Evolutionary conservation across 169 alveolate genomes (phyloP), one percentile per base, ranked within the genome.

Genomic region (Cryptosporidium felis): DNA sequence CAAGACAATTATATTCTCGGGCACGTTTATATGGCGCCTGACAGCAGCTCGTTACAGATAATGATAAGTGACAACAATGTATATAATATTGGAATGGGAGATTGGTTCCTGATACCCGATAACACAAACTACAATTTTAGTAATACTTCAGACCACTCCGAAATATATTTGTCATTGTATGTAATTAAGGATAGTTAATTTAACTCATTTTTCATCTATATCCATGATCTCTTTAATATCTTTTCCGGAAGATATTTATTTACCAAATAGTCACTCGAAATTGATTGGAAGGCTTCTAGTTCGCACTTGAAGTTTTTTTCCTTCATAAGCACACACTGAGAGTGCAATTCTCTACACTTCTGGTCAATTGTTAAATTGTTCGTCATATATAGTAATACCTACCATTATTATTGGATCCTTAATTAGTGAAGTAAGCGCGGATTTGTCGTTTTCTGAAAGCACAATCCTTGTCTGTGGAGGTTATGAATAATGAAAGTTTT

Each of bases 41-140:
- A 74, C 14, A 56, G 28, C 28, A 74, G 56, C 6, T 74, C 85
- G 2, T 23, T 74, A 38, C 85, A 74, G 28, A 74, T 74, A 14
- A 74, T 74, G 85, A 74, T 74, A 53, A 74, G 85, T 14, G 85
- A 74, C 21, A 53, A 74, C 44, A 74, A 74, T 23, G 23, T 74
- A 10, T 74, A 74, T 21, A 74, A 74, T 36, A 74, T 74, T 18
- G 85, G 85, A 5, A 14, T 16, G 28, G 85, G 85, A 36, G 85
- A 74, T 53, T 74, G 85, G 85, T 74, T 74, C 58, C 6, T 74
- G 40, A 74, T 74, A 53, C 85, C 85, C 10, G 85, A 74, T 36
- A 49, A 74, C 18, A 74, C 85, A 5, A 49, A 74, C 58, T 74
- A 74, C 66, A 74, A 74, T 36, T 74, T 74, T 32, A 74, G 67